Conservation (phyloP, 192 early-diverging fungal species). For the Irineochytrium annulatum region DNA sequence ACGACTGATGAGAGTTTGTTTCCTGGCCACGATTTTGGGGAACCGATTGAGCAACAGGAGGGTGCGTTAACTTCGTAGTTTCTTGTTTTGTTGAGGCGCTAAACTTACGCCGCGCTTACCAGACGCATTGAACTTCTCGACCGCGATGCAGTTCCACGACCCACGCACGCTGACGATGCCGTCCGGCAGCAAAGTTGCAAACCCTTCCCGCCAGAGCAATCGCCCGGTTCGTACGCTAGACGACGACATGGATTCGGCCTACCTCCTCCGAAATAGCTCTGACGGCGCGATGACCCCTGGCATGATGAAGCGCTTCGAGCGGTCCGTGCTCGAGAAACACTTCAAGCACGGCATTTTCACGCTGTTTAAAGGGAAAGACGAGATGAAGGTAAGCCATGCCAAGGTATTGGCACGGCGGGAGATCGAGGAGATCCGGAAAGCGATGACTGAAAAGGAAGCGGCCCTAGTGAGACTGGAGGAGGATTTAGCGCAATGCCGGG, state of each 20-base stretch:
- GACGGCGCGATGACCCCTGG: constrained; percentile 17
- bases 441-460: constrained; percentile 5
- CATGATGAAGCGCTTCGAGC: constrained; percentile 7
- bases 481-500: constrained; percentile 4
- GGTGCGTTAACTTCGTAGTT: neutral
- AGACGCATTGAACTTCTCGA: neutral
- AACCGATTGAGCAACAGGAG: neutral
- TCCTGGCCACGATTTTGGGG: constrained; percentile 14
- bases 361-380: constrained; percentile 17
- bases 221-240: neutral
- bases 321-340: constrained; percentile 12
- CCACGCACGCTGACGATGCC: neutral
- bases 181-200: neutral
- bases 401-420: constrained; percentile 11
- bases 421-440: constrained; percentile 8
- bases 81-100: neutral
- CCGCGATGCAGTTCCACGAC: neutral
- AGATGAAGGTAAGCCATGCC: constrained; percentile 9
- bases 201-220: neutral
- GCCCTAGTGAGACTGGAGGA: constrained; percentile 3
- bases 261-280: constrained; percentile 8
- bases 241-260: neutral
- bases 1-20: constrained; percentile 22
- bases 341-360: constrained; percentile 9
- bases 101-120: no score